phyloP scores from a whole-genome alignment of 2,329 filamentous ascomycete genomes.

The Sporothrix brasiliensis region DNA sequence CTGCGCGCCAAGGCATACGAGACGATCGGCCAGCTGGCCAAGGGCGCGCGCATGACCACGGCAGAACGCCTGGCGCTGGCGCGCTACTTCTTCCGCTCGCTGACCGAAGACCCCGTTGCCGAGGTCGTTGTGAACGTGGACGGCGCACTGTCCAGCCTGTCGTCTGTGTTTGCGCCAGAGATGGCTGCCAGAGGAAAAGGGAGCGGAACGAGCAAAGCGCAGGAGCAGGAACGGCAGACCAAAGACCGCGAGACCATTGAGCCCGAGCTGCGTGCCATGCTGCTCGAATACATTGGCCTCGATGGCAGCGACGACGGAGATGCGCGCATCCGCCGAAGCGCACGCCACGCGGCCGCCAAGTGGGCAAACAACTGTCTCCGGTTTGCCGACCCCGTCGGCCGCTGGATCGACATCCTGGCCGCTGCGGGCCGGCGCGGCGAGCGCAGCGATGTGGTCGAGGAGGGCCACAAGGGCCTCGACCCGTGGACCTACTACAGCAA shows the following conservation, averaged over 20 bases:
- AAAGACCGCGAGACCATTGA: slow-evolving; percentile 36
- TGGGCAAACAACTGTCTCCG: slow-evolving; percentile 88
- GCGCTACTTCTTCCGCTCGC: slow-evolving; percentile 78
- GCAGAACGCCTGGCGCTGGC: slow-evolving; percentile 56
- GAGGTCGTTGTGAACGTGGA: slow-evolving; percentile 86
- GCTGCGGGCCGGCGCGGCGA: slow-evolving; percentile 67
- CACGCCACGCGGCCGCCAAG: slow-evolving; percentile 79
- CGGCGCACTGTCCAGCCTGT: slow-evolving; percentile 78
- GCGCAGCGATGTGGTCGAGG: slow-evolving; percentile 81
- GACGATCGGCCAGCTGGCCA: slow-evolving; percentile 79
- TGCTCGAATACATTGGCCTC: slow-evolving; percentile 68
- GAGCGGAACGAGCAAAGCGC: neutral
- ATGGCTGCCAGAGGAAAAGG: neutral
- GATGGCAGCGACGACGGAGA: slow-evolving; percentile 44
- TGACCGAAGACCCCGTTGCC: slow-evolving; percentile 75
- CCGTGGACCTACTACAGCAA: slow-evolving; percentile 57
- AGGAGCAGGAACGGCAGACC: neutral
- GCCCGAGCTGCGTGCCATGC: slow-evolving; percentile 53
- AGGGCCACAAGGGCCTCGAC: slow-evolving; percentile 85
- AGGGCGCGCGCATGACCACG: slow-evolving; percentile 61
- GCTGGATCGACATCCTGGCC: slow-evolving; percentile 88
- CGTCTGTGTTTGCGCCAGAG: slow-evolving; percentile 48
- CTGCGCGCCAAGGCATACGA: slow-evolving; percentile 85
- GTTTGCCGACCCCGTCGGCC: slow-evolving; percentile 74
- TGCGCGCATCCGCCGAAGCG: slow-evolving; percentile 65